Conservation (phyloP, 352 stramenopile species). For the Phytopythium delawarense region DNA sequence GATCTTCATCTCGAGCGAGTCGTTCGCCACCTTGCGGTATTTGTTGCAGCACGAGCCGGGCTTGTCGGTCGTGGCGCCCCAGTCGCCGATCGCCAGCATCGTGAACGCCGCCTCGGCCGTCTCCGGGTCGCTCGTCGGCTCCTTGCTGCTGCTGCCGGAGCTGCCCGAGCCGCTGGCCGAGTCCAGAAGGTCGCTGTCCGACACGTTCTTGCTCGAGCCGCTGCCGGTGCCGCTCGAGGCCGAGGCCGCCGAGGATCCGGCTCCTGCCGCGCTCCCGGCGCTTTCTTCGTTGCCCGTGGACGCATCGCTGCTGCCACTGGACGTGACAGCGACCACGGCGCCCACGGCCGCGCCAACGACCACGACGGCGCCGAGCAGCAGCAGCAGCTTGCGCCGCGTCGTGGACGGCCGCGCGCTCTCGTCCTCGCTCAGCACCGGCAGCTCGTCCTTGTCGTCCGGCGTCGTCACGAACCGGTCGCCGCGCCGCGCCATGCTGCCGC, state of each 20-base stretch:
- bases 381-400: constrained; percentile 55
- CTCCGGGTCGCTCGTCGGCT: constrained; percentile 62
- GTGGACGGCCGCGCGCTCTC: background rate
- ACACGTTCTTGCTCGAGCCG: constrained; percentile 27
- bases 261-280: constrained; percentile 13
- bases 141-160: constrained; percentile 18
- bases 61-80: constrained; percentile 83
- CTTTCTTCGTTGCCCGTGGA: constrained; percentile 24
- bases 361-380: constrained; percentile 65
- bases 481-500: background rate
- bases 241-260: background rate
- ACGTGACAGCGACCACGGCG: constrained; percentile 63
- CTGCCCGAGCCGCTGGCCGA: constrained; percentile 25
- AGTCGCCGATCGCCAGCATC: constrained; percentile 86
- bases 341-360: constrained; percentile 59
- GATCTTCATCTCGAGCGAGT: constrained; percentile 84
- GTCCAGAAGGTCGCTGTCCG: constrained; percentile 43
- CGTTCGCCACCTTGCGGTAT: constrained; percentile 75
- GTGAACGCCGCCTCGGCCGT: constrained; percentile 50
- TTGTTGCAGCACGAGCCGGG: constrained; percentile 87
- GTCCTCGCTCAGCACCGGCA: constrained; percentile 7
- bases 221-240: background rate
- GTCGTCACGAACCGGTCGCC: constrained; percentile 2
- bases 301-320: constrained; percentile 20
- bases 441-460: constrained; percentile 9